These are phyloP conservation scores for Ocimum tenuiflorum DNA, from an alignment of 257 asterid species.

Conservation along the genomic window DNA sequence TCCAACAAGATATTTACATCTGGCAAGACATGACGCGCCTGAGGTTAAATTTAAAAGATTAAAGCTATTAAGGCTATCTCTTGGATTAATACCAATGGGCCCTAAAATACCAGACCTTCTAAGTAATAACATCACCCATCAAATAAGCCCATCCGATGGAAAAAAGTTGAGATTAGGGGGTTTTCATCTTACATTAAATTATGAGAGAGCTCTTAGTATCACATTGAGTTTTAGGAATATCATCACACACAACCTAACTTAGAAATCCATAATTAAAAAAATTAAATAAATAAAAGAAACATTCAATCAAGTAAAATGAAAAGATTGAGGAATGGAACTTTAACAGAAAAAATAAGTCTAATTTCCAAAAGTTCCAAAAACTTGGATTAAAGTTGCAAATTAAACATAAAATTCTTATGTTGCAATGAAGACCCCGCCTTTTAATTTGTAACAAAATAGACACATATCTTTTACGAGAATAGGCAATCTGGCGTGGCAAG, in stretches of 20 bases:
- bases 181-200: neutral
- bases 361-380: no score
- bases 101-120: neutral
- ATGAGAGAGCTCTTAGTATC: no score
- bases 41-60: neutral
- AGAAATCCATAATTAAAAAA: neutral
- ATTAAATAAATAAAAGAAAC: neutral
- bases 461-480: no score
- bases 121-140: neutral
- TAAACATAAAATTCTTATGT: no score
- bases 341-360: no score
- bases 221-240: no score
- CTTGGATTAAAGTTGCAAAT: no score
- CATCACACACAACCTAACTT: neutral
- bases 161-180: neutral
- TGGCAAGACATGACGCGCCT: slow-evolving; percentile 3
- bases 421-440: no score
- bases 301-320: neutral
- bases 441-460: no score
- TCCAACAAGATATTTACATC: slow-evolving; percentile 1
- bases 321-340: neutral
- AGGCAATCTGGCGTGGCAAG: no score
- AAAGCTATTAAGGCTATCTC: neutral
- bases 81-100: neutral
- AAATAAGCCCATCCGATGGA: neutral